Evolutionary conservation across 257 asterid genomes (phyloP).

Genomic region (Lavandula angustifolia): DNA sequence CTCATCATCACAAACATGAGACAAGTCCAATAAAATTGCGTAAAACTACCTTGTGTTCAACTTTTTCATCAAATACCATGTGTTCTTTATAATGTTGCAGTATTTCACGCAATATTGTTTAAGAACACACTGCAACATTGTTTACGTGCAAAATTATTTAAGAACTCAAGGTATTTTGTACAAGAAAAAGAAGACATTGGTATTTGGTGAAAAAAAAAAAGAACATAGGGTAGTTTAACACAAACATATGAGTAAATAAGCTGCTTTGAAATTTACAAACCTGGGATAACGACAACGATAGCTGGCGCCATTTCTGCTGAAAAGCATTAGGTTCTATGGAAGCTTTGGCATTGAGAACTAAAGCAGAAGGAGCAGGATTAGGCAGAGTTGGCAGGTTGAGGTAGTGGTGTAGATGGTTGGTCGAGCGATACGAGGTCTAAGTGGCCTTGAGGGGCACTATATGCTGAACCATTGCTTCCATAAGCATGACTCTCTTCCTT

Average conservation of each 20-base stretch:
- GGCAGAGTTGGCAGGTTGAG: conserved; percentile 47
- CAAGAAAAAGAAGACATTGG: background rate
- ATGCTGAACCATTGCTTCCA: conserved; percentile 66
- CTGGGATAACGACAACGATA: conserved; percentile 68
- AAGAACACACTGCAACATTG: too few relatives aligned
- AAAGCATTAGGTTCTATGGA: conserved; percentile 63
- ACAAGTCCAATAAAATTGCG: too few relatives aligned
- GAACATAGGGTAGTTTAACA: too few relatives aligned
- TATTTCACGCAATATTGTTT: too few relatives aligned
- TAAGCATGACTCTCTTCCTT: conserved; percentile 71
- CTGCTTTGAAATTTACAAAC: conserved; percentile 38
- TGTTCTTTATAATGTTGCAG: too few relatives aligned
- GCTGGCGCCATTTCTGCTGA: conserved; percentile 98
- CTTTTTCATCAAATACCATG: too few relatives aligned
- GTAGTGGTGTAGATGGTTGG: conserved; percentile 49
- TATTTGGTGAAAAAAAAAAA: too few relatives aligned
- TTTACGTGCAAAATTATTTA: too few relatives aligned
- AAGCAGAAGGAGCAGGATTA: conserved; percentile 51
- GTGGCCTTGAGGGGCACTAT: conserved; percentile 57
- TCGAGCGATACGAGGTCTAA: conserved; percentile 80
- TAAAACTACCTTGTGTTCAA: too few relatives aligned
- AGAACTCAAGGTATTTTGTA: background rate
- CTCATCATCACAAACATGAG: too few relatives aligned
- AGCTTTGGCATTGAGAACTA: conserved; percentile 78
- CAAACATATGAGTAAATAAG: background rate